Conservation (phyloP, 2,329 filamentous ascomycete species). For the Metarhizium brunneum region DNA sequence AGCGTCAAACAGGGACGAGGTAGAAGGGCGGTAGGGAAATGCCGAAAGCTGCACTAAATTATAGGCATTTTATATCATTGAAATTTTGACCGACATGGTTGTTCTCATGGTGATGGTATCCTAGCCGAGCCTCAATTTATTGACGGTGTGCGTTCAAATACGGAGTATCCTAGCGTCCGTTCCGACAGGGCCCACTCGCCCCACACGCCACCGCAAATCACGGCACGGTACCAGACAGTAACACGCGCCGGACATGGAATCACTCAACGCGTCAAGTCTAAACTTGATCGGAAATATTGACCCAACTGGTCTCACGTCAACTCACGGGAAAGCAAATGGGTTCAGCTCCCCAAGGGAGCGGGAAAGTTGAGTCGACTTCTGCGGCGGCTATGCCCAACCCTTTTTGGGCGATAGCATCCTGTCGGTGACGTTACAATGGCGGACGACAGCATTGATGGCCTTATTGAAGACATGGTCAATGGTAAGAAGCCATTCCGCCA, state of each 20-base stretch:
- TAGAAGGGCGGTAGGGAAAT: neutral
- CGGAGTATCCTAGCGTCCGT: too few species aligned
- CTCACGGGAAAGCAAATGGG: neutral
- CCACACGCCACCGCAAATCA: neutral
- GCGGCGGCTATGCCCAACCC: neutral
- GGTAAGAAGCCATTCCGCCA: conserved; percentile 11
- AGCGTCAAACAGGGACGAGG: neutral
- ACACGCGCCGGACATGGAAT: neutral
- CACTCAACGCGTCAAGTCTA: neutral
- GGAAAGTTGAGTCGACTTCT: neutral
- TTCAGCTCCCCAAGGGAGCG: neutral
- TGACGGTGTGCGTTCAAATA: too few species aligned
- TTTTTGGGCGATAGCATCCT: neutral
- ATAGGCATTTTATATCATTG: too few species aligned
- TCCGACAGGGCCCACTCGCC: too few species aligned
- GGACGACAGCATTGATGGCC: conserved; percentile 23
- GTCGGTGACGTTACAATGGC: conserved; percentile 9
- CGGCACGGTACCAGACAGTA: neutral
- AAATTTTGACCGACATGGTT: too few species aligned
- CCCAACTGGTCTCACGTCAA: too few species aligned
- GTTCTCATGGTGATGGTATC: too few species aligned
- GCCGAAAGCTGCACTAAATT: too few species aligned
- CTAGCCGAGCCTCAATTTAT: too few species aligned
- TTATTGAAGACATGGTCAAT: conserved; percentile 28
- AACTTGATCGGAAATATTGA: too few species aligned